Conservation (phyloP, 352 stramenopile genomes). For the Globisporangium iwayamae region DNA sequence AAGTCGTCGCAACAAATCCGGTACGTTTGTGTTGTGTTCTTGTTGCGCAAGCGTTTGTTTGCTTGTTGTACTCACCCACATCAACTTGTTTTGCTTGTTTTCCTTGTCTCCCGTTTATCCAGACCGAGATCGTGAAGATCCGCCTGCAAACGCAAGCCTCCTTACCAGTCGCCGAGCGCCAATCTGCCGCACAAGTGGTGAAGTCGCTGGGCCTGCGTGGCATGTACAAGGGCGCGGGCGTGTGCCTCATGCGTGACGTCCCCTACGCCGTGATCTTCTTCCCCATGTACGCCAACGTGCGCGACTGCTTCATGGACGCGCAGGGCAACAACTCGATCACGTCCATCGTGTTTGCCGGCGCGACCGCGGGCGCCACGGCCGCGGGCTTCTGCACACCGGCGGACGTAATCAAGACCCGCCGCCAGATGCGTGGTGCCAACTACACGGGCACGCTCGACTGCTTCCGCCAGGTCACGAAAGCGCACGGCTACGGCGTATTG, state of each 20-base stretch:
- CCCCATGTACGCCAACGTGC: conserved; percentile 79
- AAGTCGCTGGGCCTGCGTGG: conserved; percentile 70
- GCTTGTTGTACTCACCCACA: background rate
- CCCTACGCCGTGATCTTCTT: conserved; percentile 94
- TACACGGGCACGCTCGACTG: conserved; percentile 87
- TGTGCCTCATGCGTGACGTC: conserved; percentile 90
- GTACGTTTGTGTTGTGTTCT: conserved; percentile 22
- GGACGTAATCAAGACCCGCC: conserved; percentile 89
- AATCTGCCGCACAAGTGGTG: conserved; percentile 56
- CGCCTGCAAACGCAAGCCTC: conserved; percentile 85
- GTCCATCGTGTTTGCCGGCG: conserved; percentile 64
- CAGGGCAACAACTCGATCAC: conserved; percentile 53
- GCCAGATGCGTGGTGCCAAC: conserved; percentile 72
- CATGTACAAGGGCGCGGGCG: conserved; percentile 81
- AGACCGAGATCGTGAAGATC: conserved; percentile 92
- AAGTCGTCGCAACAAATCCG: conserved; percentile 87
- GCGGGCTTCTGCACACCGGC: conserved; percentile 55
- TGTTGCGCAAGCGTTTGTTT: conserved; percentile 5
- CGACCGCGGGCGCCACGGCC: conserved; percentile 54
- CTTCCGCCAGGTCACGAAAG: conserved; percentile 66
- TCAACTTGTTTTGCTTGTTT: conserved; percentile 6
- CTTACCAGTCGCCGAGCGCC: conserved; percentile 55
- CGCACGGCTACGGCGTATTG: conserved; percentile 77
- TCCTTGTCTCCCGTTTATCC: background rate
- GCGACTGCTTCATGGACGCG: conserved; percentile 42